Conservation (phyloP, 192 early-diverging fungal genomes). For the Chytriomyces sp. region DNA sequence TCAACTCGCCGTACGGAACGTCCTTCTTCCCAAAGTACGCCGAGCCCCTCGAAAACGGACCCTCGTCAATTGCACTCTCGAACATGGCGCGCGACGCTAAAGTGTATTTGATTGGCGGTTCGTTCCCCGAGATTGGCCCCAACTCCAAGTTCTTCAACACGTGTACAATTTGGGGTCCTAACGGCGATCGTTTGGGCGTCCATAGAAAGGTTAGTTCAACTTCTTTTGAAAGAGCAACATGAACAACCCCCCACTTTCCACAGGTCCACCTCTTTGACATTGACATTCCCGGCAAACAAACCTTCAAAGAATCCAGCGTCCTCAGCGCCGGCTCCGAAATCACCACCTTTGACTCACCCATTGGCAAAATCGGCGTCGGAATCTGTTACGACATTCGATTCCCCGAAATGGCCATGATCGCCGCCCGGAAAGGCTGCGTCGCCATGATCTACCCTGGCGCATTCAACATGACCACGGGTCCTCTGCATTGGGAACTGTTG, state of each 20-base stretch:
- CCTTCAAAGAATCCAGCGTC: constrained; percentile 87
- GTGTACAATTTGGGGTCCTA: constrained; percentile 48
- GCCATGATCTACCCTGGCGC: constrained; percentile 97
- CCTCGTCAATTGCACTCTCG: constrained; percentile 74
- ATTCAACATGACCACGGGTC: constrained; percentile 95
- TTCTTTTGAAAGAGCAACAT: constrained; percentile 58
- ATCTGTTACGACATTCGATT: constrained; percentile 99
- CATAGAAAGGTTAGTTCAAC: constrained; percentile 58
- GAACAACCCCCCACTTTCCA: not conserved
- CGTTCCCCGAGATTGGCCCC: constrained; percentile 80
- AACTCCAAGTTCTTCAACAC: constrained; percentile 51
- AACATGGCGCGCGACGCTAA: constrained; percentile 85
- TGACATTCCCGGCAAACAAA: constrained; percentile 89
- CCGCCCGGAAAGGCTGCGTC: constrained; percentile 82
- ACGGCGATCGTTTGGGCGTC: constrained; percentile 41
- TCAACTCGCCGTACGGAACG: constrained; percentile 98
- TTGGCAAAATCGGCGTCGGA: constrained; percentile 87
- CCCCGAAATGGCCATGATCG: constrained; percentile 95
- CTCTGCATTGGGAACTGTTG: constrained; percentile 93
- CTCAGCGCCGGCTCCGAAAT: constrained; percentile 75
- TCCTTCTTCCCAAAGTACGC: constrained; percentile 88
- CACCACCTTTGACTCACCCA: constrained; percentile 79
- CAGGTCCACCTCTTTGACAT: constrained; percentile 96
- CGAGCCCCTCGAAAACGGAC: constrained; percentile 76
- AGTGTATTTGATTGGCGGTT: constrained; percentile 82